A percentile compares a stretch with the other conserved stretches of the same genome.
Conservation (phyloP, 805 yeast genomes). For the Cyberlindnera bimundalis region DNA sequence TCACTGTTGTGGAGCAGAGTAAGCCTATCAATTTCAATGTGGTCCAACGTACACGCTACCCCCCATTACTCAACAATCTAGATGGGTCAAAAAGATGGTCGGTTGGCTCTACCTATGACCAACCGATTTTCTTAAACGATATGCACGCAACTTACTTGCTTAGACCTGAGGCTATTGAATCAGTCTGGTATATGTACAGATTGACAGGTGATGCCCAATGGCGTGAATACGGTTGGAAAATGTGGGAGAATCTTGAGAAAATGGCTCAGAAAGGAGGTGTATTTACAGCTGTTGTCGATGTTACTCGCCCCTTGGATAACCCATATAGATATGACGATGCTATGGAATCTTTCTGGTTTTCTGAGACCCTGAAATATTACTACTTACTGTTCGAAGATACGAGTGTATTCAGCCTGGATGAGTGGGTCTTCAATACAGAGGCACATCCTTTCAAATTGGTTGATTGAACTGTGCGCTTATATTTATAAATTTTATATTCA, state of each 20-base stretch:
- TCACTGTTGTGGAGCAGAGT: constrained; percentile 2
- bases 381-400: constrained; percentile 46
- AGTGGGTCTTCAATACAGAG: constrained; percentile 56
- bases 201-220: constrained; percentile 57
- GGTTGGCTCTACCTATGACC: constrained; percentile 16
- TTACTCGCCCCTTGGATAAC: constrained; percentile 31
- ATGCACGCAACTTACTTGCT: constrained; percentile 41
- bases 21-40: constrained; percentile 8
- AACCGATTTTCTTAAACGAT: constrained; percentile 32
- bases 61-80: constrained; percentile 3
- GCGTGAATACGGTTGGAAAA: constrained; percentile 51
- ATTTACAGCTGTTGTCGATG: constrained; percentile 38
- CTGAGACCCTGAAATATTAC: constrained; percentile 57
- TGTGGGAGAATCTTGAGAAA: constrained; percentile 39
- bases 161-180: constrained; percentile 61
- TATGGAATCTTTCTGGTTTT: constrained; percentile 52
- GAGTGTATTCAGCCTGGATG: constrained; percentile 43
- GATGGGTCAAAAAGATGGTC: constrained; percentile 15
- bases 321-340: constrained; percentile 30
- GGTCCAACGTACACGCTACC: background rate
- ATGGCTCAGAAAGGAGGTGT: constrained; percentile 31
- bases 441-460: constrained; percentile 51
- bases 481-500: background rate
- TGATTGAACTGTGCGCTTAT: constrained; percentile 2
- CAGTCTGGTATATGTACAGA: constrained; percentile 55